phyloP scores from a whole-genome alignment of 108 stramenopile genomes.

The Cyclotella atomus region DNA sequence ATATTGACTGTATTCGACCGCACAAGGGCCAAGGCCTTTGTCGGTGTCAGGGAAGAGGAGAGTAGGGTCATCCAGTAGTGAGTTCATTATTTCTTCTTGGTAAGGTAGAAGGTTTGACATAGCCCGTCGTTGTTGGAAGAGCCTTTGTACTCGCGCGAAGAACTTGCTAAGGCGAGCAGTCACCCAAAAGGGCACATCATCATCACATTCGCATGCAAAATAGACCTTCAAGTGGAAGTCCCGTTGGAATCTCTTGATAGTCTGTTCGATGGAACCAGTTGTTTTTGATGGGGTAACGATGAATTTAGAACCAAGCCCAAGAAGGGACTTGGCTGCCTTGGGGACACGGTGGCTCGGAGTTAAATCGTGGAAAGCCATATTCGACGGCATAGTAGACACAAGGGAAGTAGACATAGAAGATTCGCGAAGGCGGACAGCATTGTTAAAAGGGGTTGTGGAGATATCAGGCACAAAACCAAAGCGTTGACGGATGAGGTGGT shows the following conservation, averaged over 20 bases:
- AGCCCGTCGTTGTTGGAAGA: background rate
- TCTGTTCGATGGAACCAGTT: background rate
- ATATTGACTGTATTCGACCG: background rate
- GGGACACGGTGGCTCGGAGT: background rate
- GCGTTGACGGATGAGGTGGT: background rate
- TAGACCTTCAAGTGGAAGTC: background rate
- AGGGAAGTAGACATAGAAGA: background rate
- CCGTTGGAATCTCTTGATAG: background rate
- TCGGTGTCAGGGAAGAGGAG: background rate
- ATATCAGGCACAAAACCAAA: constrained; percentile 2
- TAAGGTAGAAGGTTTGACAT: background rate
- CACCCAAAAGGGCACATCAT: background rate
- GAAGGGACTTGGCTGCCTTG: background rate
- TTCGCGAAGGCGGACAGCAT: background rate
- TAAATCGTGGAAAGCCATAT: constrained; percentile 4
- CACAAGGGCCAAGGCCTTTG: constrained; percentile 7
- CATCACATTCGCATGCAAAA: background rate
- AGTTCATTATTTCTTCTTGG: background rate
- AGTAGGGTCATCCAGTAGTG: background rate
- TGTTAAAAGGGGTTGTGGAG: background rate
- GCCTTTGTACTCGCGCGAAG: background rate
- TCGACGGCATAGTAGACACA: background rate
- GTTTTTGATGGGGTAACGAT: background rate
- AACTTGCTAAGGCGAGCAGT: background rate
- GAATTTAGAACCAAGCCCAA: constrained; percentile 7